Percentiles rank a stretch among this genome's conserved stretches.
phyloP scores from a whole-genome alignment of 768 basidiomycete genomes.

The Phaffia australis region DNA sequence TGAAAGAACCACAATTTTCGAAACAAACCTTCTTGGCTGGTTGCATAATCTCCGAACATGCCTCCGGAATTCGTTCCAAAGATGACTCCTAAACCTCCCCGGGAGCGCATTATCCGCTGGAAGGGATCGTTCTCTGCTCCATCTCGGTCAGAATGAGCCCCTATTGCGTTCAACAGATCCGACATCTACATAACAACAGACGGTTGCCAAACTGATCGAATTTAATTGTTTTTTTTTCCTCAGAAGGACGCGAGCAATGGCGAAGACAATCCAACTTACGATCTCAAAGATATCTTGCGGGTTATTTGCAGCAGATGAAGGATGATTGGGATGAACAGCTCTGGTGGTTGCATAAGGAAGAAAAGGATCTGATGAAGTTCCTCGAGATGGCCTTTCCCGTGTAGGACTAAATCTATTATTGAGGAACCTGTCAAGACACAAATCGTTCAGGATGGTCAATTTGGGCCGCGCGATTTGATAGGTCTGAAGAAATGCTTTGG shows the following conservation, averaged over 20 bases:
- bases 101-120: conserved; percentile 11
- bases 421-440: neutral
- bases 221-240: too few relatives aligned
- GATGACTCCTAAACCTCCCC: conserved; percentile 16
- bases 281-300: conserved; percentile 2
- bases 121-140: conserved; percentile 18
- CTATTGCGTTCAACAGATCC: conserved; percentile 9
- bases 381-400: neutral
- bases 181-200: conserved; percentile 3
- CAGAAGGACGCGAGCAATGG: neutral
- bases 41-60: conserved; percentile 80
- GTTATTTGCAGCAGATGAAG: too few relatives aligned
- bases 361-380: neutral
- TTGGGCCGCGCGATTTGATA: neutral
- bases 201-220: too few relatives aligned
- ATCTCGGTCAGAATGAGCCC: neutral
- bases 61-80: conserved; percentile 36
- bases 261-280: conserved; percentile 1
- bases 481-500: neutral
- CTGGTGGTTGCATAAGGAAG: neutral
- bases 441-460: neutral
- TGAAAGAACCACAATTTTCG: neutral
- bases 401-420: neutral
- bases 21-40: conserved; percentile 68
- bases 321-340: neutral